Evolutionary conservation across 371 early-diverging fungal genomes (phyloP).

Genomic region (Umbelopsis sp.): DNA sequence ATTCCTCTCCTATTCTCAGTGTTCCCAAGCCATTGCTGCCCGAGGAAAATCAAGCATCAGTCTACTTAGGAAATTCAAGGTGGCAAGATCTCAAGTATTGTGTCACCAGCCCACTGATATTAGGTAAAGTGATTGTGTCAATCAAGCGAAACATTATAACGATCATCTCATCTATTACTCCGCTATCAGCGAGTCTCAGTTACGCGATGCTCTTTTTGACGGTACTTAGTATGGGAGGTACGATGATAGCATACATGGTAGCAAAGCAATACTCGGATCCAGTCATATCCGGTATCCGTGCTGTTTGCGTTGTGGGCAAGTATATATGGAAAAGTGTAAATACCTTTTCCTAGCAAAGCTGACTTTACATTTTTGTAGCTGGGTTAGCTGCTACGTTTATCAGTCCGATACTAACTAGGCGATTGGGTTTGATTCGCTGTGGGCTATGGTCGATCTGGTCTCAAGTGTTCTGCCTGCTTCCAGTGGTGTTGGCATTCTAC

Average conservation of each 20-base stretch:
- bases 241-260: constrained; percentile 53
- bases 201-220: constrained; percentile 37
- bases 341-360: too few relatives aligned
- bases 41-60: not conserved
- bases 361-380: constrained; percentile 24
- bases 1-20: not conserved
- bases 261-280: constrained; percentile 13
- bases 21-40: not conserved
- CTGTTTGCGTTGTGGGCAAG: constrained; percentile 31
- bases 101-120: not conserved
- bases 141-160: too few relatives aligned
- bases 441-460: constrained; percentile 54
- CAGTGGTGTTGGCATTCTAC: constrained; percentile 35
- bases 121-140: constrained; percentile 1
- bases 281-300: constrained; percentile 34
- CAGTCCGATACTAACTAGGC: constrained; percentile 30
- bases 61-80: not conserved
- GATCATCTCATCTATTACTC: not conserved
- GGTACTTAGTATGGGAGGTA: constrained; percentile 42
- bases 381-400: constrained; percentile 11
- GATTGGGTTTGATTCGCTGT: constrained; percentile 41
- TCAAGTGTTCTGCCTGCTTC: constrained; percentile 34
- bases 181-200: not conserved
- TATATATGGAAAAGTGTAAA: too few relatives aligned
- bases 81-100: not conserved